These are phyloP conservation scores for Colletotrichum godetiae DNA, from an alignment of 2,329 filamentous ascomycete species.

Conservation along the genomic window DNA sequence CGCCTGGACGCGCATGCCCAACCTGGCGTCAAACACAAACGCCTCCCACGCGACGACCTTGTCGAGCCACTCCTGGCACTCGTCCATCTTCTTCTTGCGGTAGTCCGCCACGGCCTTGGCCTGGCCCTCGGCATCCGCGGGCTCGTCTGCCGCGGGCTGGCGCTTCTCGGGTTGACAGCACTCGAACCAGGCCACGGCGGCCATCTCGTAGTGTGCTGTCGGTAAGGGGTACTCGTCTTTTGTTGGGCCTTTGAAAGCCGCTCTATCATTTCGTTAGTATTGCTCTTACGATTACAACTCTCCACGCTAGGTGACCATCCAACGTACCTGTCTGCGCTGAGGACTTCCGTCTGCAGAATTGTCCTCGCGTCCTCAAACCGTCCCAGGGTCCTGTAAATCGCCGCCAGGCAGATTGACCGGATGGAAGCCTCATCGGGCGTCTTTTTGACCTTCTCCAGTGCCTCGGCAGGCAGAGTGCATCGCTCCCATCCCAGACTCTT, in stretches of 20 bases:
- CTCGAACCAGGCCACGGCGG: constrained; percentile 82
- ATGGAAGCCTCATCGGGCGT: constrained; percentile 73
- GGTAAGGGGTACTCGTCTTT: constrained; percentile 80
- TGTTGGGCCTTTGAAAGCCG: constrained; percentile 66
- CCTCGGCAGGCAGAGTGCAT: constrained; percentile 61
- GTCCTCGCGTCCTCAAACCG: constrained; percentile 72
- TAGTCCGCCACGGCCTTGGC: constrained; percentile 48
- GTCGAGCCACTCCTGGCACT: constrained; percentile 74
- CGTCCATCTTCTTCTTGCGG: constrained; percentile 62
- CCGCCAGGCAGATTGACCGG: constrained; percentile 73
- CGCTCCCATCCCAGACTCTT: constrained; percentile 73
- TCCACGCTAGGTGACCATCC: not conserved
- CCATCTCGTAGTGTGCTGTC: constrained; percentile 87
- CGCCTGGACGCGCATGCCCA: constrained; percentile 79
- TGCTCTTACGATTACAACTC: not conserved
- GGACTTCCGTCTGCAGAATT: constrained; percentile 72
- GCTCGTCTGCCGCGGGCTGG: constrained; percentile 46
- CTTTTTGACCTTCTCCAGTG: constrained; percentile 58
- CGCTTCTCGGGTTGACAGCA: constrained; percentile 53
- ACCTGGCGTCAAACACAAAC: constrained; percentile 79
- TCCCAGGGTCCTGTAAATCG: constrained; percentile 73
- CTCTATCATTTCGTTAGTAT: constrained; percentile 45
- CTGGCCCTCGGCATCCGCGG: constrained; percentile 24
- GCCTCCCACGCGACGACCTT: constrained; percentile 77
- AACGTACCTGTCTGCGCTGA: constrained; percentile 71